phyloP scores from a whole-genome alignment of 2,329 filamentous ascomycete genomes.

The Sclerotinia minor region DNA sequence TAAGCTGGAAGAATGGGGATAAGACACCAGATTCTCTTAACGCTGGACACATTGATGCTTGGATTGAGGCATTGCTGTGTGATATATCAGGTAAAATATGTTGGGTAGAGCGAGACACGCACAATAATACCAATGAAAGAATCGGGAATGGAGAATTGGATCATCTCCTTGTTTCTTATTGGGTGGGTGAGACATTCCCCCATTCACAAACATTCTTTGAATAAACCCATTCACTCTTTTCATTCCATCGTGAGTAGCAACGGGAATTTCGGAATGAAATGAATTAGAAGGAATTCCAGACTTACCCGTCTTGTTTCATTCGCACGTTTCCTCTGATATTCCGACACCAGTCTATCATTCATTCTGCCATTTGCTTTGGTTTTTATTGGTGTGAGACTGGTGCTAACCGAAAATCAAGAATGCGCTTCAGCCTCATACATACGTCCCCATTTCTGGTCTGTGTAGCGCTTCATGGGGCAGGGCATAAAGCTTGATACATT shows the following conservation, averaged over 20 bases:
- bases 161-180: not conserved
- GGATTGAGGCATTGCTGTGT: not conserved
- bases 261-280: not conserved
- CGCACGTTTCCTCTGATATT: not conserved
- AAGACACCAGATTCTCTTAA: not conserved
- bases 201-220: not conserved
- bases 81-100: not conserved
- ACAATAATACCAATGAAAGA: not conserved
- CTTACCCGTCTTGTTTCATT: not conserved
- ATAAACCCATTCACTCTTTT: not conserved
- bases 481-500: not conserved
- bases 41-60: not conserved
- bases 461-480: not conserved
- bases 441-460: not conserved
- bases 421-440: not conserved
- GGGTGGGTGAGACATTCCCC: not conserved
- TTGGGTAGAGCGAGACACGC: not conserved
- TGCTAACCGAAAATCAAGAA: not conserved
- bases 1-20: not conserved
- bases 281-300: not conserved
- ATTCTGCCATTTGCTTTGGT: not conserved
- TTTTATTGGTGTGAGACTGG: not conserved
- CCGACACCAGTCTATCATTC: not conserved
- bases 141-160: not conserved
- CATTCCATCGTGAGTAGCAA: constrained; percentile 3